Conservation (phyloP, 495 filamentous ascomycete genomes). For the Hypoxylon crocopeplum region DNA sequence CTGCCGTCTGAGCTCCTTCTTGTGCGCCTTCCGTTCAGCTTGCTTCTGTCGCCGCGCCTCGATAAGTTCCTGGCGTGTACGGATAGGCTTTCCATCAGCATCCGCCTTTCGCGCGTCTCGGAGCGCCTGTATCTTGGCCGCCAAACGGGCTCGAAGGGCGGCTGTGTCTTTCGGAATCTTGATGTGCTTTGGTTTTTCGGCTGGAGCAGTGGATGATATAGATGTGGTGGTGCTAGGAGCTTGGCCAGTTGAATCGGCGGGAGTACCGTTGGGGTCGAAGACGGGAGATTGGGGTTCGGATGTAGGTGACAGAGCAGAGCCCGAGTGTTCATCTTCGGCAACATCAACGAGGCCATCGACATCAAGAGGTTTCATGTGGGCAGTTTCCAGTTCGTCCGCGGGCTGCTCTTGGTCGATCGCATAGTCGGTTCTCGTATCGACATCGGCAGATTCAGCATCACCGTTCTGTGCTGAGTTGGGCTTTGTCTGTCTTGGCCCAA, state of each 20-base stretch:
- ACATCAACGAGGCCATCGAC: conserved; percentile 47
- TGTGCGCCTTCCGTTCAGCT: conserved; percentile 81
- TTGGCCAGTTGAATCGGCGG: conserved; percentile 47
- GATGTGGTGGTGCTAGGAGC: conserved; percentile 71
- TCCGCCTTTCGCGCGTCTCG: conserved; percentile 84
- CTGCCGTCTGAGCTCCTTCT: conserved; percentile 77
- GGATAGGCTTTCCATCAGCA: conserved; percentile 78
- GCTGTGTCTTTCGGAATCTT: conserved; percentile 68
- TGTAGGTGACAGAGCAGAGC: conserved; percentile 55
- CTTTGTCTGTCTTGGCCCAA: conserved; percentile 34
- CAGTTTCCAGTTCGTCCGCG: conserved; percentile 47
- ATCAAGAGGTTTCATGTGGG: conserved; percentile 52
- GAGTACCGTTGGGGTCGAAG: conserved; percentile 65
- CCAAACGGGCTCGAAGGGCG: conserved; percentile 74
- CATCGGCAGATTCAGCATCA: conserved; percentile 38
- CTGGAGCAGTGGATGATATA: conserved; percentile 69
- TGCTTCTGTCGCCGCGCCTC: conserved; percentile 88
- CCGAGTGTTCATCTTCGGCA: conserved; percentile 52
- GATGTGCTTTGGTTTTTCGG: conserved; percentile 62
- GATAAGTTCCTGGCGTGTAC: conserved; percentile 86
- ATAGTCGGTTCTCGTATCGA: conserved; percentile 43
- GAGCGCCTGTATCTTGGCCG: conserved; percentile 80
- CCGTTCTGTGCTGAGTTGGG: conserved; percentile 16
- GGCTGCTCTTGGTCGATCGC: conserved; percentile 33
- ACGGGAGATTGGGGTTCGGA: conserved; percentile 66